phyloP scores from a whole-genome alignment of 176 grass and related monocot genomes.

The Secale cereale region DNA sequence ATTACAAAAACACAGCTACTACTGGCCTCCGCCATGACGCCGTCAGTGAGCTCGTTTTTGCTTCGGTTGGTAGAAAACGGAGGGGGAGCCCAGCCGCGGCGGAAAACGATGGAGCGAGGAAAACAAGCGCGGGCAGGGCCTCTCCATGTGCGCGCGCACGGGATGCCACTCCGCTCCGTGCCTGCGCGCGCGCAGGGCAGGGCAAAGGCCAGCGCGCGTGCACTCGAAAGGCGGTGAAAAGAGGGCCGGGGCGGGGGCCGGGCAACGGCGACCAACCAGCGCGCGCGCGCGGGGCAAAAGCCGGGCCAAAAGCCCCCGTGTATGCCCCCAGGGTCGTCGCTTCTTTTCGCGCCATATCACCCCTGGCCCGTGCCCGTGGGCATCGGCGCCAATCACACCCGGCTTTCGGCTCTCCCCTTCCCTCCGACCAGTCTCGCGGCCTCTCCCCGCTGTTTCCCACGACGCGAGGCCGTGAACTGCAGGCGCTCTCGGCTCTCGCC shows the following conservation, averaged over 20 bases:
- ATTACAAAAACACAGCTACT: neutral
- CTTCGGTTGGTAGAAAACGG: neutral
- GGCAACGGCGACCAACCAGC: no score
- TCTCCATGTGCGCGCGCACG: neutral
- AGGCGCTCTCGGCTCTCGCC: neutral
- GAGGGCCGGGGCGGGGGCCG: no score
- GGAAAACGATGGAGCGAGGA: neutral
- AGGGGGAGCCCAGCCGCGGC: neutral
- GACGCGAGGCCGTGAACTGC: neutral
- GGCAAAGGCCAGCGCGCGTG: neutral
- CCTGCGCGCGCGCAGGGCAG: neutral
- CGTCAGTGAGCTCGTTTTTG: neutral
- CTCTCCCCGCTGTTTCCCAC: neutral
- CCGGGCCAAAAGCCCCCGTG: neutral
- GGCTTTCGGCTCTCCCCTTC: neutral
- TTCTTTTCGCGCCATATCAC: neutral
- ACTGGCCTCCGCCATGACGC: no score
- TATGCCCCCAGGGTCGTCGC: neutral
- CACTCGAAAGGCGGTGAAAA: conserved; percentile 5
- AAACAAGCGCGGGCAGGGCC: neutral
- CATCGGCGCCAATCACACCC: neutral
- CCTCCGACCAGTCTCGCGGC: neutral
- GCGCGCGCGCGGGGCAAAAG: neutral
- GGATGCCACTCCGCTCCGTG: neutral
- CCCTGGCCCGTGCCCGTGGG: neutral